Percentiles rank a stretch among this genome's conserved stretches.
Evolutionary conservation across 78 protist species (phyloP).

Genomic region (Pigoraptor vietnamica): DNA sequence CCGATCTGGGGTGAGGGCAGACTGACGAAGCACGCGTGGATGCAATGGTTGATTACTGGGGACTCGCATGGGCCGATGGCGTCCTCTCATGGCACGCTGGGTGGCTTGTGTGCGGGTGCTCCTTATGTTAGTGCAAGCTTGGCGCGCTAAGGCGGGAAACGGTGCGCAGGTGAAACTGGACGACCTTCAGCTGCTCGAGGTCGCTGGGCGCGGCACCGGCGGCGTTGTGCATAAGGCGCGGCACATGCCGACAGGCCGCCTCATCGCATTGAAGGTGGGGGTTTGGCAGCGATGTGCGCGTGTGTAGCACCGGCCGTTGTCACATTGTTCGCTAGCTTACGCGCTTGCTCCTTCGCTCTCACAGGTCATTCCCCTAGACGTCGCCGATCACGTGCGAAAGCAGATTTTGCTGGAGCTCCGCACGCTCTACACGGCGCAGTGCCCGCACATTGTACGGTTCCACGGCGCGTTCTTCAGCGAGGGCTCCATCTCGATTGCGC

Average conservation of each 20-base stretch:
- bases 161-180: slow-evolving; percentile 32
- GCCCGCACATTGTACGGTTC: slow-evolving; percentile 44
- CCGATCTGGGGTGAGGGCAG: too few relatives aligned
- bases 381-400: slow-evolving; percentile 50
- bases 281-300: background rate
- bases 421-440: slow-evolving; percentile 47
- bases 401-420: slow-evolving; percentile 61
- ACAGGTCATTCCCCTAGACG: slow-evolving; percentile 43
- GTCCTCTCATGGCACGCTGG: too few relatives aligned
- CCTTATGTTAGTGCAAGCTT: too few relatives aligned
- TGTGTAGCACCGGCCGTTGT: background rate
- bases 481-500: slow-evolving; percentile 31
- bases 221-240: slow-evolving; percentile 57
- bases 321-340: background rate
- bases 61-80: too few relatives aligned
- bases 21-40: too few relatives aligned
- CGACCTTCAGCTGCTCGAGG: slow-evolving; percentile 37
- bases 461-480: slow-evolving; percentile 71
- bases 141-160: too few relatives aligned
- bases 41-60: too few relatives aligned
- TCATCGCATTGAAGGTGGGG: slow-evolving; percentile 44
- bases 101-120: too few relatives aligned
- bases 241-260: slow-evolving; percentile 29
- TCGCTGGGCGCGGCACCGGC: slow-evolving; percentile 48
- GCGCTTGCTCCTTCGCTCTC: background rate